These are phyloP conservation scores for Pulveroboletus sp. DNA, from an alignment of 768 basidiomycete species.

Conservation along the genomic window DNA sequence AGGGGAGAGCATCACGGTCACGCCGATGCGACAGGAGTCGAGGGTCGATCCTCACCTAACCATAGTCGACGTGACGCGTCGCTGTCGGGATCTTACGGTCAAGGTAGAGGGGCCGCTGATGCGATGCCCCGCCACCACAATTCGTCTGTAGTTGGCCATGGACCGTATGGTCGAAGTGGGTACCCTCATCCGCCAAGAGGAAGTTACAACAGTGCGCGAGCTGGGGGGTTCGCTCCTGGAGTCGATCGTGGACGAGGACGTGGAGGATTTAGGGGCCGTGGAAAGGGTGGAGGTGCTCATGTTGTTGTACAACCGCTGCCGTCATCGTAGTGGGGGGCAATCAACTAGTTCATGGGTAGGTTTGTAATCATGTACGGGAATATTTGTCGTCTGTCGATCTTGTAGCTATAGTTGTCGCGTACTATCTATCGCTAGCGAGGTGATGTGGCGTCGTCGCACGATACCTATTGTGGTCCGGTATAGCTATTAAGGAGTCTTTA, in stretches of 20 bases:
- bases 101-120: slow-evolving; percentile 8
- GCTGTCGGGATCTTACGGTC: neutral
- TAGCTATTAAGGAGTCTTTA: too few relatives aligned
- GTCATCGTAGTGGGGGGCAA: slow-evolving; percentile 2
- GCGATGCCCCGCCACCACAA: neutral
- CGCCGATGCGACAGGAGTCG: neutral
- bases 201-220: slow-evolving; percentile 22
- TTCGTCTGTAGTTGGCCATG: slow-evolving; percentile 21
- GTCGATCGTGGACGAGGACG: slow-evolving; percentile 33
- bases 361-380: neutral
- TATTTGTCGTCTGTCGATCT: neutral
- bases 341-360: neutral
- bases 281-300: slow-evolving; percentile 17
- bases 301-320: neutral
- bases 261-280: slow-evolving; percentile 31
- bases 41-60: neutral
- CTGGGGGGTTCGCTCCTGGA: slow-evolving; percentile 28
- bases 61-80: neutral
- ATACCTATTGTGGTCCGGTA: too few relatives aligned
- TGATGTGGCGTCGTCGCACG: neutral
- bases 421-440: neutral
- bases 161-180: slow-evolving; percentile 31
- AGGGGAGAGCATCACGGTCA: slow-evolving; percentile 12
- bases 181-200: slow-evolving; percentile 19
- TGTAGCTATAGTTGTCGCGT: slow-evolving; percentile 5